phyloP scores from a whole-genome alignment of 345 rosid species.

The Combretum micranthum region DNA sequence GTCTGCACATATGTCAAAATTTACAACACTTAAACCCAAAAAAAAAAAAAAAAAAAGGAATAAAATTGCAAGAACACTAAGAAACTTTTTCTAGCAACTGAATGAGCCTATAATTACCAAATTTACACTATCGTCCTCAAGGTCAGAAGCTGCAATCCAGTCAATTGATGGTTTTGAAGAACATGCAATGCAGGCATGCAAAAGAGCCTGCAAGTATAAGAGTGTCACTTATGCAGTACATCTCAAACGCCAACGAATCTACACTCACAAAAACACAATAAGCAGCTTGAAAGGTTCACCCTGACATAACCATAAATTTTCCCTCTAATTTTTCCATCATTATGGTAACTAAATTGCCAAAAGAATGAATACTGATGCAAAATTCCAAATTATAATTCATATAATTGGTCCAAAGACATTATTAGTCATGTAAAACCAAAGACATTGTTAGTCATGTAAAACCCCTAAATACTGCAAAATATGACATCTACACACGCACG shows the following conservation, averaged over 20 bases:
- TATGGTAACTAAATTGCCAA: too few relatives aligned
- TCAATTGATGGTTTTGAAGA: conserved; percentile 72
- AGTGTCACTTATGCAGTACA: not conserved
- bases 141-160: conserved; percentile 98
- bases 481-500: too few relatives aligned
- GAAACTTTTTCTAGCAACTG: not conserved
- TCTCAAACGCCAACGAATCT: not conserved
- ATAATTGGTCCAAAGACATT: too few relatives aligned
- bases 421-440: too few relatives aligned
- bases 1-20: conserved; percentile 33
- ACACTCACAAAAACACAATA: too few relatives aligned
- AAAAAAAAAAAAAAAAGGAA: not conserved
- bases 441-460: too few relatives aligned
- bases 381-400: too few relatives aligned
- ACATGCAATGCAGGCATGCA: conserved; percentile 94
- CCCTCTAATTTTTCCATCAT: too few relatives aligned
- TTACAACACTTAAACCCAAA: conserved; percentile 1
- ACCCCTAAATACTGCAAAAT: too few relatives aligned
- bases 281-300: too few relatives aligned
- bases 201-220: conserved; percentile 62
- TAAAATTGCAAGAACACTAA: not conserved
- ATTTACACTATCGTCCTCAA: conserved; percentile 73
- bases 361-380: too few relatives aligned
- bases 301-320: too few relatives aligned
- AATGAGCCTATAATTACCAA: conserved; percentile 26